Conservation (phyloP, 306 rosid genomes). For the Prosopis cineraria region DNA sequence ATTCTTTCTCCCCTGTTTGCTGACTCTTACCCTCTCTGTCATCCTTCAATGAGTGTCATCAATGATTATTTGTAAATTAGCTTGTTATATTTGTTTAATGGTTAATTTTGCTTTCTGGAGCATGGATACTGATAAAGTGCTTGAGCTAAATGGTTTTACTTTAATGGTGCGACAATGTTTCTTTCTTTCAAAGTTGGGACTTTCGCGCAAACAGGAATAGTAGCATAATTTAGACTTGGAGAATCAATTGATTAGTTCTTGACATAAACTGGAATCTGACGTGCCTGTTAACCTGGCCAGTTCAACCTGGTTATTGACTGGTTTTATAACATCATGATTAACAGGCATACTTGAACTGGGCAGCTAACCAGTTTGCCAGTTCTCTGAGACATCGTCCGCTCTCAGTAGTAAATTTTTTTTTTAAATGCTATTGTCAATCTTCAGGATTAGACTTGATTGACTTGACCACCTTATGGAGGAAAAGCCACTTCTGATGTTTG, state of each 20-base stretch:
- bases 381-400: not conserved
- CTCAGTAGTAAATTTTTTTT: not conserved
- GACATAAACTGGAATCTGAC: not conserved
- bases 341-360: not conserved
- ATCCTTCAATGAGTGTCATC: not conserved
- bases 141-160: not conserved
- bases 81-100: not conserved
- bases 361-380: not conserved
- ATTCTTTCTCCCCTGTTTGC: not conserved
- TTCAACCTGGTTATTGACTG: not conserved
- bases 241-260: not conserved
- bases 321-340: not conserved
- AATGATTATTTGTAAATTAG: not conserved
- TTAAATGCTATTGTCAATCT: not conserved
- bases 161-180: not conserved
- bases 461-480: not conserved
- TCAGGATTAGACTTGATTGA: not conserved
- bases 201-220: not conserved
- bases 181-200: conserved; percentile 4
- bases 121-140: conserved; percentile 1
- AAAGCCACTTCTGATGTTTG: not conserved
- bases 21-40: not conserved
- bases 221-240: not conserved
- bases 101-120: conserved; percentile 1
- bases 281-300: not conserved